Evolutionary conservation across 2,329 filamentous ascomycete genomes (phyloP), one percentile per base, ranked within the genome.

Genomic region (Cyphellophora attinorum): DNA sequence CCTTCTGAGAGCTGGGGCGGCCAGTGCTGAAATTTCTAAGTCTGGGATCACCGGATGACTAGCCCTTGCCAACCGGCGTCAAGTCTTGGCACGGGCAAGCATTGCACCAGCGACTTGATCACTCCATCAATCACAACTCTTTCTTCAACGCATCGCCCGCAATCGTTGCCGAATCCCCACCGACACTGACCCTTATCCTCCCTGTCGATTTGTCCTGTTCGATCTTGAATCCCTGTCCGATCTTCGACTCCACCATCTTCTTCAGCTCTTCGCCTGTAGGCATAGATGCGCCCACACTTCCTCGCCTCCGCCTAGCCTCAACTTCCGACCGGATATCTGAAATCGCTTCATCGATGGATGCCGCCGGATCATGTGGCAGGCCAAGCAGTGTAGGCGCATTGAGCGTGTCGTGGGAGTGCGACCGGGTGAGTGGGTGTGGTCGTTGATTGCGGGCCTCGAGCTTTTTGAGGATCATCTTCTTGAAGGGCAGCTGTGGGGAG

Each of bases 261-360:
- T 68, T 70, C 41, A 77, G 47, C 38, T 75, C 70, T 13, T 59
- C 53, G 3, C 68, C 62, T 5, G 49, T 57, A 5, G 64, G 64
- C 59, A 67, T 64, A n/a, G n/a, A n/a, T 4, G 48, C 55, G 11
- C 58, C 61, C 5, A 46, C 47, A 45, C 58, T 62, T 6, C 67
- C 64, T 6, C 65, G 62, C 39, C 65, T 63, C 35, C 61, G 60
- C 34, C 73, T 60, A 46, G 65, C 70, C 52, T 83, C 78, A 19
- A 93, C 72, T 58, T 93, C 85, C 4, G 64, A 66, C 51, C 68
- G 75, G 34, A 93, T 69, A 61, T 93, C 85, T 23, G 71, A 66
- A 6, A 93, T 71, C 17, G 82, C 82, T 51, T 91, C 84, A 39
- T 83, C 79, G 31, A 93, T 68, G 48, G 93, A 85, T 17, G 67